Conservation (phyloP, 345 rosid genomes). For the Citrus reticulata region DNA sequence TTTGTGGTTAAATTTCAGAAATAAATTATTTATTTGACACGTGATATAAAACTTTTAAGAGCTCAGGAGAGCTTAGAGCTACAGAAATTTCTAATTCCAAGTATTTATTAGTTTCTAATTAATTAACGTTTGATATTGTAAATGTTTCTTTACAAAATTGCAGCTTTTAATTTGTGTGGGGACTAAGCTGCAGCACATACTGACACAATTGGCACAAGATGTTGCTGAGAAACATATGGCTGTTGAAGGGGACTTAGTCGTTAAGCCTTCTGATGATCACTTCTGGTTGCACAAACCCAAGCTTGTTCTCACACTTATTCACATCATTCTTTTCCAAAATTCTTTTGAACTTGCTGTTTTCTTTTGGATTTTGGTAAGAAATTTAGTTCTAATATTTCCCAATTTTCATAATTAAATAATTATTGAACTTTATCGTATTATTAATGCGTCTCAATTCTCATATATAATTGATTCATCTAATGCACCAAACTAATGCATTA, state of each 20-base stretch:
- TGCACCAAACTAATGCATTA: background rate
- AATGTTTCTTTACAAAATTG: background rate
- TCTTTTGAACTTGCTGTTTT: conserved; percentile 15
- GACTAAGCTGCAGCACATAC: conserved; percentile 8
- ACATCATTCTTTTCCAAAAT: conserved; percentile 10
- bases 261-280: conserved; percentile 16
- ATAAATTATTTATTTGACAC: too few species aligned
- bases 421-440: too few species aligned
- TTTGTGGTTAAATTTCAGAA: too few species aligned
- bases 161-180: conserved; percentile 13
- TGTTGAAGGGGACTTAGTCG: conserved; percentile 8
- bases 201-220: conserved; percentile 7
- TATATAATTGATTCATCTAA: background rate
- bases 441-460: background rate
- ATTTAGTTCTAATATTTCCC: too few species aligned
- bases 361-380: conserved; percentile 14
- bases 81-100: too few species aligned
- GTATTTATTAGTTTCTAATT: too few species aligned
- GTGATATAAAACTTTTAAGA: too few species aligned
- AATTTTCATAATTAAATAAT: background rate
- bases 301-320: conserved; percentile 1
- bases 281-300: conserved; percentile 9
- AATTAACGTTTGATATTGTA: too few species aligned
- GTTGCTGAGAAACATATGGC: conserved; percentile 14
- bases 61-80: accelerated